A percentile compares a stretch with the other conserved stretches of the same genome.
Evolutionary conservation across 2,329 filamentous ascomycete species (phyloP).

Genomic region (Fusarium irregulare): DNA sequence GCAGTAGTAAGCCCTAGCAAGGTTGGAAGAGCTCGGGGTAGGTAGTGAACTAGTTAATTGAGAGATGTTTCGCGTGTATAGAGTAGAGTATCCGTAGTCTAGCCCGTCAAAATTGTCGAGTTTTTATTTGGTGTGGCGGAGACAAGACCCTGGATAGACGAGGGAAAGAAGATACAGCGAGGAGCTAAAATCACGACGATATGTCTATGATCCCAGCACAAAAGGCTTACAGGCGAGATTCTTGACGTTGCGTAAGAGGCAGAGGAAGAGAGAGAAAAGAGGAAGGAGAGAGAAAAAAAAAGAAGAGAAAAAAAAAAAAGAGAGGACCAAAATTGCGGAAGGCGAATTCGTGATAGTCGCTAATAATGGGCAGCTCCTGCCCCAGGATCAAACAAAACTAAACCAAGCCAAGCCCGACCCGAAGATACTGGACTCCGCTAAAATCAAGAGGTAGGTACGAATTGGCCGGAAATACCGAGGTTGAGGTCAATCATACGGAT

Average conservation of each 20-base stretch:
- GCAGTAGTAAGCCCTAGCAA: constrained; percentile 18
- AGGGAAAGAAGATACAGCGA: background rate
- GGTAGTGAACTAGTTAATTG: background rate
- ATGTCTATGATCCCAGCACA: constrained; percentile 24
- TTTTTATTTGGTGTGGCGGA: constrained; percentile 8
- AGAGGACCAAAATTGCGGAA: constrained; percentile 35
- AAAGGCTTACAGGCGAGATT: constrained; percentile 15
- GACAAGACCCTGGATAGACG: constrained; percentile 1
- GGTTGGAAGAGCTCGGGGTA: constrained; percentile 13
- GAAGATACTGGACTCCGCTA: constrained; percentile 26
- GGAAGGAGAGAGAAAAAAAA: background rate
- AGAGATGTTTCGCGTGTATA: background rate
- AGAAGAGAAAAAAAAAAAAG: background rate
- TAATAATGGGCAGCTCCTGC: constrained; percentile 13
- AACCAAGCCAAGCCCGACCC: background rate
- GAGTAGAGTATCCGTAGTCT: background rate
- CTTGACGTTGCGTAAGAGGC: constrained; percentile 12
- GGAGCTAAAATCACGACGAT: constrained; percentile 8
- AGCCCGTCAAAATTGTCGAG: constrained; percentile 4
- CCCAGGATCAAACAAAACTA: background rate
- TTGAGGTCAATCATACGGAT: constrained; percentile 6
- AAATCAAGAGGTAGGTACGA: constrained; percentile 29
- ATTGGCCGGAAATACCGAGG: constrained; percentile 37
- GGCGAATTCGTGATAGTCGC: constrained; percentile 35
- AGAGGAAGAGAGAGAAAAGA: background rate